Percentiles rank a stretch among this genome's conserved stretches.
Conservation (phyloP, 2,329 filamentous ascomycete species). For the Bipolaris cookei region DNA sequence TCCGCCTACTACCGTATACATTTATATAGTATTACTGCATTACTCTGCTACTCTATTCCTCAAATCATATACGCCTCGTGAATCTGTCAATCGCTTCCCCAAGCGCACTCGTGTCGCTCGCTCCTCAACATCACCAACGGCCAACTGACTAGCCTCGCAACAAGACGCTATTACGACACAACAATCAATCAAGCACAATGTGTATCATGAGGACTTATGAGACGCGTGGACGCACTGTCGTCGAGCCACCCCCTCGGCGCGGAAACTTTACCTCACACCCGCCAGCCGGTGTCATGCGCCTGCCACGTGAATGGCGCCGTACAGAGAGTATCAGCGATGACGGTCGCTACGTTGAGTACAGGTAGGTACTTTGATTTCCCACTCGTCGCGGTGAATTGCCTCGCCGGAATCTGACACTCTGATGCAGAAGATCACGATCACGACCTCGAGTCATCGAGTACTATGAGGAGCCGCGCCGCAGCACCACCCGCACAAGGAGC, state of each 20-base stretch:
- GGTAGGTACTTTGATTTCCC: conserved; percentile 18
- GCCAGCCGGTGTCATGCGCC: conserved; percentile 41
- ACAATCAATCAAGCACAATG: conserved; percentile 27
- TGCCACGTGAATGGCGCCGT: conserved; percentile 43
- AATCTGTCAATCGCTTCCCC: not conserved
- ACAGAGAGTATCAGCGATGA: conserved; percentile 28
- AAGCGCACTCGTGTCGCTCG: not conserved
- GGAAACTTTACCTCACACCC: conserved; percentile 44
- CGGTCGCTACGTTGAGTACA: conserved; percentile 30
- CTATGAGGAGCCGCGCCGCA: conserved; percentile 35
- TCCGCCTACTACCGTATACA: not conserved
- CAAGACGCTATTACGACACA: not conserved
- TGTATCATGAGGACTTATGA: conserved; percentile 44
- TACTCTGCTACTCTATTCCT: not conserved
- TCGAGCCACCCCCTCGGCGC: conserved; percentile 40
- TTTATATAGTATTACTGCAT: not conserved
- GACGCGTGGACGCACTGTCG: conserved; percentile 34
- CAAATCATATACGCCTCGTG: not conserved
- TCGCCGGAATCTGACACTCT: not conserved
- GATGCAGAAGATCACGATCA: conserved; percentile 19
- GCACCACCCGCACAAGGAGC: conserved; percentile 35
- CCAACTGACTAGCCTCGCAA: conserved; percentile 1
- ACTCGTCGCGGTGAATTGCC: too few relatives aligned
- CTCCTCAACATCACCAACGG: conserved; percentile 4
- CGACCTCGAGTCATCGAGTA: conserved; percentile 38